Evolutionary conservation across 1,139 yeast genomes (phyloP).

Genomic region (Pichiaceae sp.): DNA sequence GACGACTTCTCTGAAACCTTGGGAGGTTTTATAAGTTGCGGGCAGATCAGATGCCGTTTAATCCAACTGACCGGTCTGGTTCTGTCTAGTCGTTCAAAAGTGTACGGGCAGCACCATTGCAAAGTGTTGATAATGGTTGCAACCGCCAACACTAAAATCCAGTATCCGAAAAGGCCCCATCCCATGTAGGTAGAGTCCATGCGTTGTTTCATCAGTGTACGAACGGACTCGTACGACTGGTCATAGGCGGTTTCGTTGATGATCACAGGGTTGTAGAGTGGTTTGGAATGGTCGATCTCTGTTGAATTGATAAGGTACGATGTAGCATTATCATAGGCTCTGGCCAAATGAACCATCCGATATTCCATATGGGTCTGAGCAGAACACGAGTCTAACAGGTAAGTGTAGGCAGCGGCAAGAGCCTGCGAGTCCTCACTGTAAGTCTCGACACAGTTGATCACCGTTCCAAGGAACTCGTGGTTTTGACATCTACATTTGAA

Average conservation of each 20-base stretch:
- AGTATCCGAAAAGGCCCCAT: slow-evolving; percentile 20
- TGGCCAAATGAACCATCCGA: slow-evolving; percentile 19
- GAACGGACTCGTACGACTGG: slow-evolving; percentile 19
- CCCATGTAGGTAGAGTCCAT: slow-evolving; percentile 23
- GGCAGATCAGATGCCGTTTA: slow-evolving; percentile 23
- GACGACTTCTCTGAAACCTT: slow-evolving; percentile 2
- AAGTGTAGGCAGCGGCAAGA: slow-evolving; percentile 22
- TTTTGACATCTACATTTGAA: slow-evolving; percentile 24
- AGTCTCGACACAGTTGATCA: slow-evolving; percentile 25
- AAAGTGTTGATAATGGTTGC: slow-evolving; percentile 19
- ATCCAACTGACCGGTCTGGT: slow-evolving; percentile 18
- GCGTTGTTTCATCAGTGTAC: slow-evolving; percentile 20
- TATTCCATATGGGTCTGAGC: slow-evolving; percentile 22
- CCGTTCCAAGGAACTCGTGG: slow-evolving; percentile 25
- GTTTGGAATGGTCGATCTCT: slow-evolving; percentile 6
- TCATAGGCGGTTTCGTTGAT: slow-evolving; percentile 15
- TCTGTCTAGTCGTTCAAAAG: slow-evolving; percentile 14
- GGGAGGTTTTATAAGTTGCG: slow-evolving; percentile 19
- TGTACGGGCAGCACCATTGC: slow-evolving; percentile 25
- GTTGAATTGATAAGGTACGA: slow-evolving; percentile 8
- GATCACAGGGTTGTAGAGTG: slow-evolving; percentile 18
- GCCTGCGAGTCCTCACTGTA: slow-evolving; percentile 18
- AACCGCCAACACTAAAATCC: slow-evolving; percentile 20
- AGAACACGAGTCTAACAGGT: slow-evolving; percentile 23
- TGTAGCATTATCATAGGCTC: slow-evolving; percentile 20